Conservation (phyloP, 148 eudicot genomes). For the Chenopodium suecicum region DNA sequence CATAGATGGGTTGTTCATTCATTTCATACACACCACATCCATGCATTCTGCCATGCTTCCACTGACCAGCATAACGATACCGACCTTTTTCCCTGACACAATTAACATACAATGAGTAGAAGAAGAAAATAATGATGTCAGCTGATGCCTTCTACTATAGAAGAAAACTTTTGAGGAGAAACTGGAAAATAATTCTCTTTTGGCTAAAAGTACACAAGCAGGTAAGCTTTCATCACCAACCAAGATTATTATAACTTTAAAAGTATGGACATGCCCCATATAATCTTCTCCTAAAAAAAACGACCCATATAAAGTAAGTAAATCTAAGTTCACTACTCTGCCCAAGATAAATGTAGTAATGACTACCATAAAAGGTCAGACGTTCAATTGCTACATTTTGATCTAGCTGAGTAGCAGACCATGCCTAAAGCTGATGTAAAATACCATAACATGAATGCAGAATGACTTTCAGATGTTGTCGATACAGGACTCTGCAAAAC, state of each 20-base stretch:
- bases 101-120: conserved; percentile 9
- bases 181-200: neutral
- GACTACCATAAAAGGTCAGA: neutral
- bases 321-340: neutral
- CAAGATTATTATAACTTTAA: neutral
- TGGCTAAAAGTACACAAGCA: neutral
- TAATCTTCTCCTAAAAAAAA: neutral
- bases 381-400: neutral
- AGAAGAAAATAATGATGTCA: neutral
- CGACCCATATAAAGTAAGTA: neutral
- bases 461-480: neutral
- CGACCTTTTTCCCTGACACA: conserved; percentile 83
- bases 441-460: neutral
- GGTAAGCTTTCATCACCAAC: neutral
- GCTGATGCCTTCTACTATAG: neutral
- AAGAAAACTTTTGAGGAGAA: neutral
- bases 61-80: conserved; percentile 90
- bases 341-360: neutral
- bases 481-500: neutral
- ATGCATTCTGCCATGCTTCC: conserved; percentile 95
- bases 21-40: conserved; percentile 89
- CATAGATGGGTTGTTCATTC: conserved; percentile 70
- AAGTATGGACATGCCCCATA: neutral
- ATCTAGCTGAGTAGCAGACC: neutral
- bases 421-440: neutral